Conservation (phyloP, 2,329 filamentous ascomycete species). For the Zopfia rhizophila region DNA sequence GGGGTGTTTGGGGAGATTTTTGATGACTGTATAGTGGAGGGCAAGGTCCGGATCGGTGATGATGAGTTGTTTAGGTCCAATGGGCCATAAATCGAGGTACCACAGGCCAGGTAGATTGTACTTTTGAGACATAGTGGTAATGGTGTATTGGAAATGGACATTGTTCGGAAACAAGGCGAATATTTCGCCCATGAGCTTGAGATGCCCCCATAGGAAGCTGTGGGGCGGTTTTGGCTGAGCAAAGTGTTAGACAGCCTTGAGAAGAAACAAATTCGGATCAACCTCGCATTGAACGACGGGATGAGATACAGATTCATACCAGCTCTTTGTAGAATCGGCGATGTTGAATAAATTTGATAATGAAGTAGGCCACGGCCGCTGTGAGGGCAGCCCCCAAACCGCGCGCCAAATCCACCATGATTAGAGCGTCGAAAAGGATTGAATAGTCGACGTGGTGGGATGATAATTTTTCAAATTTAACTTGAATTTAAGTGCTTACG, state of each 20-base stretch:
- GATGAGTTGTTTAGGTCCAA: constrained; percentile 45
- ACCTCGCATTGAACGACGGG: too few species aligned
- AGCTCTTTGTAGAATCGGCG: constrained; percentile 36
- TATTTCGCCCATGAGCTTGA: constrained; percentile 52
- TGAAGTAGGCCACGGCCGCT: constrained; percentile 29
- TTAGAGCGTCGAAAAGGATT: too few species aligned
- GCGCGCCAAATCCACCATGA: too few species aligned
- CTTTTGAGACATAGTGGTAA: constrained; percentile 47
- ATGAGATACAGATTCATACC: too few species aligned
- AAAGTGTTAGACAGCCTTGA: background rate
- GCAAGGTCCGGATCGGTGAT: constrained; percentile 52
- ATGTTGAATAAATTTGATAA: constrained; percentile 30
- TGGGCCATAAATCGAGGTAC: constrained; percentile 59
- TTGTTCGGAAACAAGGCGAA: constrained; percentile 44
- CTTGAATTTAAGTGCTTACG: too few species aligned
- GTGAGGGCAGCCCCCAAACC: too few species aligned
- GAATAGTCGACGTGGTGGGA: too few species aligned
- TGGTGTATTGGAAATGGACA: constrained; percentile 48
- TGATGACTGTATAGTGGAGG: constrained; percentile 48
- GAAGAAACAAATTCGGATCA: background rate
- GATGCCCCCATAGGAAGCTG: constrained; percentile 53
- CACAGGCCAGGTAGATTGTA: constrained; percentile 50
- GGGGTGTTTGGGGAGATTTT: constrained; percentile 46
- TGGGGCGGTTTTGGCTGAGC: constrained; percentile 54
- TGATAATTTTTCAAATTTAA: too few species aligned